Base-by-base conservation (phyloP, 208 protist genomes). In the Leishmania major region DNA sequence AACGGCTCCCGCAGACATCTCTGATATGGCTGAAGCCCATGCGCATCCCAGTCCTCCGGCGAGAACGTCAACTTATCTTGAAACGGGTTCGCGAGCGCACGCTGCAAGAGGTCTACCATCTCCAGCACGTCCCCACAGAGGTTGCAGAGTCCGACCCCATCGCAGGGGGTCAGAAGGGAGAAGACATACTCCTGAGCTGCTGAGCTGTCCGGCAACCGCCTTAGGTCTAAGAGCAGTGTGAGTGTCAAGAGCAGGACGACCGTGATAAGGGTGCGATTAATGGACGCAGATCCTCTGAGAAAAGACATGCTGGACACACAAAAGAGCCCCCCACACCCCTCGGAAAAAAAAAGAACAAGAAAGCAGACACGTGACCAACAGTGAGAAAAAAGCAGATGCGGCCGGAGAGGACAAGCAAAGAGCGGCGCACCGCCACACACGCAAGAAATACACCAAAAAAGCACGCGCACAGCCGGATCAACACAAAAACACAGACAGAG, bases 71-170 rank as follows among this genome's bases (percentile, higher is more conserved):
- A 77, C 66, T 81, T 53, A 40, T 85, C 77, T 11, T 45, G 73
- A 59, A 86, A 86, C 25, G 73, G 78, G 43, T 86, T 76, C 13
- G 53, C 17, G 6, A 79, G 66, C 1, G 62, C 22, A 35, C 77
- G 74, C 53, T 85, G 80, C 2, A 80, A 78, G 13, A 79, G 7
- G 55, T 91, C 88, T 19, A 91, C 64, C 53, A 78, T 78, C 62
- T 89, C 73, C 53, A 91, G 80, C 13, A 87, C 78, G 15, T 80
- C 75, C 11, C 86, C 81, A 74, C 88, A 91, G 53, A 85, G 31
- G 15, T 82, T 80, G 75, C 88, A 91, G 45, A 76, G 59, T 25
- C 49, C 43, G 28, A 73, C 66, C 11, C 55, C 79, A 51, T 77
- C 49, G 47, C 85, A 85, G 28, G 80, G 62, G 22, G 64, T 79